Base-by-base conservation (phyloP, 2,329 filamentous ascomycete genomes). In the Pestalotiopsis sp. region DNA sequence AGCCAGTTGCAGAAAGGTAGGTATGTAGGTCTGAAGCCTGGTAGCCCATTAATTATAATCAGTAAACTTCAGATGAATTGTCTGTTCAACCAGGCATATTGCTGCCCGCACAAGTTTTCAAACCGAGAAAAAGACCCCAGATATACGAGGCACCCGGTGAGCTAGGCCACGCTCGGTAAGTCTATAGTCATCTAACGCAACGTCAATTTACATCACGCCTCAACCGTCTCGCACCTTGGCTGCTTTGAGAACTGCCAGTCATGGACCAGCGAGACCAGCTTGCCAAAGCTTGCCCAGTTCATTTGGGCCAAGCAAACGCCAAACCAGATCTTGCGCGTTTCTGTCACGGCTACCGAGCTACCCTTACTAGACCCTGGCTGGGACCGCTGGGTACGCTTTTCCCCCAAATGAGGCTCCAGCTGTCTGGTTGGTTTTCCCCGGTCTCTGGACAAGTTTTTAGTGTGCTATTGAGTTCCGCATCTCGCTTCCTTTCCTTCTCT, bases 191-290 rank as follows among this genome's bases (percentile, higher is more conserved):
- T 20, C 25, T 39, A 52, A 49, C 38, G 39, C 61, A 64, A 64
- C 61, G 61, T 45, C 61, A 64, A 64, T 64, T 20, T 64, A 64
- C 39, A 23, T 64, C 61, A 23, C 39, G 61, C 61, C 39, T 49
- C 36, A 23, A 25, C 39, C 61, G 61, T 64, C 61, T 64, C 38
- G 61, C 31, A 31, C 12, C 61, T 31, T 27, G n/a, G 14, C 38
- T 52, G n/a, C 20, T 64, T 64, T 64, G n/a, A 64, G 61, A 64
- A 20, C 20, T 52, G 61, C 61, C 61, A n/a, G 14, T 52, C 17
- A n/a, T n/a, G 14, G 45, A 14, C 23, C 23, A 23, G 23, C 23
- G 23, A 23, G 23, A 23, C 23, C 23, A 23, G 23, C 23, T 23
- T 23, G 23, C 23, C 23, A 23, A 23, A 23, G 23, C 23, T 23